Evolutionary conservation across 495 filamentous ascomycete species (phyloP).

Genomic region (Penicillium psychrofluorescens): DNA sequence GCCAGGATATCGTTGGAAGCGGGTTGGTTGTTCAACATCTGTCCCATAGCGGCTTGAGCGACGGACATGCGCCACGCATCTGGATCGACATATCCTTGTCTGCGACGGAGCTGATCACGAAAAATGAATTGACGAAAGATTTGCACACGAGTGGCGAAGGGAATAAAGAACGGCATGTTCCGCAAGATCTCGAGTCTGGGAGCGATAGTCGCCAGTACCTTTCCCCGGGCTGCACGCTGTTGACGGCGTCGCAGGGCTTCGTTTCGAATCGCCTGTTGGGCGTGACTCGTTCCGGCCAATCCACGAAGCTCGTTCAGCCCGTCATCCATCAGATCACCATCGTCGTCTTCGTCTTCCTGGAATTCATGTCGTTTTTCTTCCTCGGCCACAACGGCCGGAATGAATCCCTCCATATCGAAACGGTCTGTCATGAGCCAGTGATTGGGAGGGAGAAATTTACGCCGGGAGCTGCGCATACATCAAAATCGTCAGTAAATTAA

Average conservation of each 20-base stretch:
- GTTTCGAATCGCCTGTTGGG: slow-evolving; percentile 43
- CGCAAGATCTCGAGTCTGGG: slow-evolving; percentile 85
- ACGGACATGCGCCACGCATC: slow-evolving; percentile 71
- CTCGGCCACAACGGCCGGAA: slow-evolving; percentile 77
- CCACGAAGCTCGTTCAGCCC: slow-evolving; percentile 20
- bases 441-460: slow-evolving; percentile 68
- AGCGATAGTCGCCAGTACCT: slow-evolving; percentile 65
- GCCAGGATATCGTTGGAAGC: slow-evolving; percentile 45
- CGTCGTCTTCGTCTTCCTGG: slow-evolving; percentile 49
- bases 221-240: slow-evolving; percentile 55
- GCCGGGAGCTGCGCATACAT: slow-evolving; percentile 51
- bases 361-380: slow-evolving; percentile 72
- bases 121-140: slow-evolving; percentile 90
- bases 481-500: neutral
- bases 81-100: slow-evolving; percentile 69
- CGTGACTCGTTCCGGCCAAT: slow-evolving; percentile 45
- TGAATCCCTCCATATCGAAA: slow-evolving; percentile 89
- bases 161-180: slow-evolving; percentile 96
- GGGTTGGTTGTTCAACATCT: slow-evolving; percentile 24
- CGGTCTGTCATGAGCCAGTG: slow-evolving; percentile 94
- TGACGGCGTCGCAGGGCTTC: slow-evolving; percentile 53
- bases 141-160: slow-evolving; percentile 84
- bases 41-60: slow-evolving; percentile 30
- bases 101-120: slow-evolving; percentile 69
- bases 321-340: slow-evolving; percentile 26